Evolutionary conservation across 2,329 filamentous ascomycete species (phyloP).

Genomic region (Biscogniauxia marginata): DNA sequence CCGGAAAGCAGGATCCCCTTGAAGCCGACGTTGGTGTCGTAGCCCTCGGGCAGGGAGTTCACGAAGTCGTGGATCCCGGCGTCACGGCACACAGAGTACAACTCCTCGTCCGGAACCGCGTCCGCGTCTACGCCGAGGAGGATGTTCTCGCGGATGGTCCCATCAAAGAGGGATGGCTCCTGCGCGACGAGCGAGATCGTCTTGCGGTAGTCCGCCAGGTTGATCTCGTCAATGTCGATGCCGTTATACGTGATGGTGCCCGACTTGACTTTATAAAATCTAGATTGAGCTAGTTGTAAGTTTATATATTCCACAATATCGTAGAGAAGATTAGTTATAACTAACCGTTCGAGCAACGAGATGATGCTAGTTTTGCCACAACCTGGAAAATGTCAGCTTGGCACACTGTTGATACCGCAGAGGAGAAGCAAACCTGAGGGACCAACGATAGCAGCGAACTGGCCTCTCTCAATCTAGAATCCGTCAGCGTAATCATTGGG

Average conservation of each 20-base stretch:
- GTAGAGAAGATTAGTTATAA: background rate
- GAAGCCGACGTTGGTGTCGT: constrained; percentile 67
- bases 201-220: constrained; percentile 60
- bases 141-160: constrained; percentile 62
- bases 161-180: constrained; percentile 70
- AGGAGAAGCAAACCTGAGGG: constrained; percentile 50
- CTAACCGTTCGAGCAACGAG: constrained; percentile 54
- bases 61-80: constrained; percentile 73
- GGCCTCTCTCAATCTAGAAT: constrained; percentile 56
- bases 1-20: constrained; percentile 65
- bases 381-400: constrained; percentile 23
- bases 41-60: constrained; percentile 63
- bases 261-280: constrained; percentile 65
- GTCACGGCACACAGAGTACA: constrained; percentile 53
- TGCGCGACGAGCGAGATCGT: constrained; percentile 70
- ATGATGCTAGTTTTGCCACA: constrained; percentile 74
- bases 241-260: constrained; percentile 66
- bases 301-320: no score
- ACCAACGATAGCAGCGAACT: constrained; percentile 70
- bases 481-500: constrained; percentile 9
- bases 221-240: constrained; percentile 55
- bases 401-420: background rate
- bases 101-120: constrained; percentile 48
- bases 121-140: constrained; percentile 60
- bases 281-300: constrained; percentile 15